Base-by-base conservation (phyloP, 2,329 filamentous ascomycete species). In the Ophiostoma australiae region DNA sequence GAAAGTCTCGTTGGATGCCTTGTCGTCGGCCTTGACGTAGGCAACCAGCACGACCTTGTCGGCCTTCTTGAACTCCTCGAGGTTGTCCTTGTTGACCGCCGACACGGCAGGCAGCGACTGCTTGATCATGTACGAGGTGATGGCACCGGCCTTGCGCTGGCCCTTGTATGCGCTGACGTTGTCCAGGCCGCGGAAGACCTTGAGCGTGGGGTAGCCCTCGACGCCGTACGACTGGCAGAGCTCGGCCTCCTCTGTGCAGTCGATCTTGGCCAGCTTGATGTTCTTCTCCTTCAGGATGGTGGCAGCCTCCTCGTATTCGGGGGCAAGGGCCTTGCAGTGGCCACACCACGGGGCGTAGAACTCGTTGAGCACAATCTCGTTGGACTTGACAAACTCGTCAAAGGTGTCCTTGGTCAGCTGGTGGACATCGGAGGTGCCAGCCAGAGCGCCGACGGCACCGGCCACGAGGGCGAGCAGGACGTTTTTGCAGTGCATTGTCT, bases 181-280 rank as follows among this genome's bases (percentile, higher is more conserved):
- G 13, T 97, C 92, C 63, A 84, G 82, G 76, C 95, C 94, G 78
- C 94, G 93, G 93, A 99, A 99, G 83, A 99, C 89, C 90, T 98
- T 99, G 80, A 99, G 89, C 76, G 95, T 99, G 74, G 95, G 95
- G 87, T 99, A 99, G 75, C 95, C 95, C 86, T 98, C 93, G 63
- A 99, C 94, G 74, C 92, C 94, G 78, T 91, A 92, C 77, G 88
- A 85, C 82, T 93, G 88, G 89, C 95, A 99, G 76, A 99, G 90
- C 44, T 97, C 93, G 74, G 89, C 84, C 86, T 99, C 92, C 80
- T 91, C 93, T 79, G 94, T 98, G 87, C 95, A 98, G 85, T 97
- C 94, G 77, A 96, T 83, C 89, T 96, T 95, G 82, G 86, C 91
- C 71, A 96, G 86, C 79, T 87, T 87, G 82, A 95, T 94, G 80